Base-by-base conservation (phyloP, 2,329 filamentous ascomycete genomes). In the Ophiostoma australiae region DNA sequence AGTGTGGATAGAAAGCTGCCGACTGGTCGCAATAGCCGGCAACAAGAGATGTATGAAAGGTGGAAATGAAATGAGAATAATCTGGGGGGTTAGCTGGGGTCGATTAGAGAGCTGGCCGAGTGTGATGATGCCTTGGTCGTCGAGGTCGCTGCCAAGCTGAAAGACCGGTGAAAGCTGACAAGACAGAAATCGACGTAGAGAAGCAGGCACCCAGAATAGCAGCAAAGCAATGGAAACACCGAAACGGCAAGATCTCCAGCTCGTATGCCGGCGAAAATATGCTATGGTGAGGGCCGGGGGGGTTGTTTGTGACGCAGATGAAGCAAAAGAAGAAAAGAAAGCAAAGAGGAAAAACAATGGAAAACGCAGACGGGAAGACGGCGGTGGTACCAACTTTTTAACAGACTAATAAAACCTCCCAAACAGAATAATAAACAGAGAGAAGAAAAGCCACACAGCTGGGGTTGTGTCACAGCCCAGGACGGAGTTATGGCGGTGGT, bases 351-450 rank as follows among this genome's bases (percentile, higher is more conserved):
- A 15, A 37, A 33, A 68, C 15, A 41, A 10, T 61, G 63, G 58
- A 69, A 39, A 6, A 48, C 17, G 68, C 65, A 48, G 65, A 61
- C 66, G 23, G 35, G 65, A 68, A n/a, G 67, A 39, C 27, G 66
- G 70, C 58, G 37, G 55, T 65, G 58, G 20, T 73, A 69, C 72
- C 69, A 65, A 69, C 69, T 63, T 71, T 73, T 71, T 67, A 27
- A 55, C 15, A 58, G 20, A 23, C 20, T 68, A 68, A 44, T 67
- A 67, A 72, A 69, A 65, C 17, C 68, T n/a, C 66, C 68, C 27
- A 44, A 69, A 69, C 20, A 67, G 11, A 70, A 55, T 7, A 31
- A 55, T 55, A 52, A 15, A 52, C n/a, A 67, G 66, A 58, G n/a
- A 58, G 23, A 44, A 65, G 61, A 72, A 67, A 37, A 41, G 37